A percentile compares a stretch with the other conserved stretches of the same genome.
Evolutionary conservation across 495 filamentous ascomycete genomes (phyloP).

Genomic region (Talaromyces adpressus): DNA sequence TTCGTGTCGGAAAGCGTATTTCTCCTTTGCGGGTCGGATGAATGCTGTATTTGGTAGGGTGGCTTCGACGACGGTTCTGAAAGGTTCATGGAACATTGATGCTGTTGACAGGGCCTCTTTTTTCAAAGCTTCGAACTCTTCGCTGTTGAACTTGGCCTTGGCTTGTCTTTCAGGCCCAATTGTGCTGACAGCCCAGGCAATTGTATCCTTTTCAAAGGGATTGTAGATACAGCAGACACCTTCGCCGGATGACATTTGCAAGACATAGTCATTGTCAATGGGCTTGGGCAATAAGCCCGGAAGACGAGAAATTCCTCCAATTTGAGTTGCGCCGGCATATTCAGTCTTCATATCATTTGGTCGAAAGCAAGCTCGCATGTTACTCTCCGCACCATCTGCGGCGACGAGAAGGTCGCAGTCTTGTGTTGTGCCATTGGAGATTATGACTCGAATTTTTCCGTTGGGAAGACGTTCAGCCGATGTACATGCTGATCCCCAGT

Average conservation of each 20-base stretch:
- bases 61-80: constrained; percentile 21
- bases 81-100: constrained; percentile 20
- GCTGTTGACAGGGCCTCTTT: constrained; percentile 20
- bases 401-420: constrained; percentile 31
- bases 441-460: constrained; percentile 9
- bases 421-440: constrained; percentile 10
- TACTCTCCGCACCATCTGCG: constrained; percentile 32
- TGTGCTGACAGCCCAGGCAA: constrained; percentile 24
- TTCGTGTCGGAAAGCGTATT: constrained; percentile 29
- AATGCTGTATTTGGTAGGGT: constrained; percentile 20
- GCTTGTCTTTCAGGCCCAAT: not conserved
- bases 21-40: constrained; percentile 25
- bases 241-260: constrained; percentile 17
- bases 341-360: constrained; percentile 23
- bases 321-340: constrained; percentile 23
- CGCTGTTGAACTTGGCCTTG: not conserved
- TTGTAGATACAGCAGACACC: constrained; percentile 27
- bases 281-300: constrained; percentile 16
- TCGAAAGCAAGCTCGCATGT: constrained; percentile 23
- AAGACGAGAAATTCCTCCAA: constrained; percentile 22
- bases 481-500: not conserved
- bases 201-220: constrained; percentile 21
- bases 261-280: constrained; percentile 23
- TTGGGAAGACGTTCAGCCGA: not conserved
- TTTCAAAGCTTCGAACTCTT: constrained; percentile 11